Evolutionary conservation across 2,329 filamentous ascomycete genomes (phyloP), one percentile per base, ranked within the genome.

Genomic region (Rhynchosporium graminicola): DNA sequence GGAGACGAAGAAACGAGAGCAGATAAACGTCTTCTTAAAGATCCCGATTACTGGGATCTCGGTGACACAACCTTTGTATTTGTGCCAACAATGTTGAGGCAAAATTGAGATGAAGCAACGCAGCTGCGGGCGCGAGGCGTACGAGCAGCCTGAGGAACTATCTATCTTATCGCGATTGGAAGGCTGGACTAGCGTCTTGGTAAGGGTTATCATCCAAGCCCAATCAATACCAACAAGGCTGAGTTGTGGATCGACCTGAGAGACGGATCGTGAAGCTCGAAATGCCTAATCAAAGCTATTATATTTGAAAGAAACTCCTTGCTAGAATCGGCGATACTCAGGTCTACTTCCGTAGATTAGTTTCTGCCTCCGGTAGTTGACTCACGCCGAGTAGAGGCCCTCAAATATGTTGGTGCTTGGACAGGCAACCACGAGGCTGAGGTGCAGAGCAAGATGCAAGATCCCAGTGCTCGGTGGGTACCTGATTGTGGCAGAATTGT

Each of bases 321-420:
- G 26, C 38, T 5, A 43, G 15, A n/a, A 28, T 31, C 29, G 29
- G 48, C 54, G 33, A 10, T n/a, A 38, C 42, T 48, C 31, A 46
- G 13, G 33, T 10, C 3, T 3, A 12, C 13, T 29, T 60, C 45
- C 50, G 56, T 38, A 33, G 46, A 13, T n/a, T 46, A 3, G 50
- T 57, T 45, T 59, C 59, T 47, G 31, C 63, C 57, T 45, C 15
- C 40, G 6, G 29, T 12, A 54, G 20, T 50, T 63, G 62, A 63
- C 48, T 63, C 62, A 63, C 43, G 58, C 62, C 59, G 62, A 61
- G 59, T 61, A 61, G 40, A 45, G 38, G 38, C 13, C 5, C 15
- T 52, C 52, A 10, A 38, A 28, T 20, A 42, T 2, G 4, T 40
- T 33, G 20, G 20, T 20, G 12, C 9, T 28, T 28, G 51, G n/a